Evolutionary conservation across 768 basidiomycete genomes (phyloP).

Genomic region (Russula emetica): DNA sequence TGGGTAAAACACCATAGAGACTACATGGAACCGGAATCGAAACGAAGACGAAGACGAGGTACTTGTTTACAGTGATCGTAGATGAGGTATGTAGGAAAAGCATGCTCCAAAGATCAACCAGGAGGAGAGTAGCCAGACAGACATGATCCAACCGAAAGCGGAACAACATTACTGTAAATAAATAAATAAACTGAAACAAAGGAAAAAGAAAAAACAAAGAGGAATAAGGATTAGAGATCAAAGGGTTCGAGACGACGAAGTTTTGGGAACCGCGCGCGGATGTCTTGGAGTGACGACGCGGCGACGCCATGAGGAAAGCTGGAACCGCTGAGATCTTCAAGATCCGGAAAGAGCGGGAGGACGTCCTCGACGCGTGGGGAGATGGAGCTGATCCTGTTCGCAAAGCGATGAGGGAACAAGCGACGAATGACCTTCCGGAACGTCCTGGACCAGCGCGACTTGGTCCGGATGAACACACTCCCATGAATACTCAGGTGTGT

Average conservation of each 20-base stretch:
- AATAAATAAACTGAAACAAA: background rate
- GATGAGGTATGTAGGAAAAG: conserved; percentile 4
- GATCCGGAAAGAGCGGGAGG: conserved; percentile 24
- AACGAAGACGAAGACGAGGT: background rate
- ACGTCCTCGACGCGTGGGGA: conserved; percentile 23
- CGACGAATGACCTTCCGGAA: conserved; percentile 12
- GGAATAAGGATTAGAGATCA: background rate
- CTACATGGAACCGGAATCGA: background rate
- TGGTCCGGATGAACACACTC: conserved; percentile 18
- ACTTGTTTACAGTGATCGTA: conserved; percentile 11
- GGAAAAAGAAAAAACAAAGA: no score
- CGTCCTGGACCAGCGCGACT: conserved; percentile 16
- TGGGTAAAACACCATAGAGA: background rate
- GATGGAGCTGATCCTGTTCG: conserved; percentile 16
- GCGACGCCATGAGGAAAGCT: conserved; percentile 21
- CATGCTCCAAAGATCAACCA: background rate
- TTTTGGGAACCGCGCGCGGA: conserved; percentile 24
- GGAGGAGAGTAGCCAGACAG: background rate
- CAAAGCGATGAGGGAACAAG: conserved; percentile 18
- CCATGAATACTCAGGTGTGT: conserved; percentile 24
- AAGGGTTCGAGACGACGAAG: conserved; percentile 24
- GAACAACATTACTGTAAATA: background rate
- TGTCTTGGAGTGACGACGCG: conserved; percentile 21
- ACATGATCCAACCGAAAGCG: background rate
- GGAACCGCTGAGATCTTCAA: conserved; percentile 23